A percentile compares a stretch with the other conserved stretches of the same genome.
Conservation (phyloP, 108 stramenopile genomes). For the Hondaea fermentalgiana region DNA sequence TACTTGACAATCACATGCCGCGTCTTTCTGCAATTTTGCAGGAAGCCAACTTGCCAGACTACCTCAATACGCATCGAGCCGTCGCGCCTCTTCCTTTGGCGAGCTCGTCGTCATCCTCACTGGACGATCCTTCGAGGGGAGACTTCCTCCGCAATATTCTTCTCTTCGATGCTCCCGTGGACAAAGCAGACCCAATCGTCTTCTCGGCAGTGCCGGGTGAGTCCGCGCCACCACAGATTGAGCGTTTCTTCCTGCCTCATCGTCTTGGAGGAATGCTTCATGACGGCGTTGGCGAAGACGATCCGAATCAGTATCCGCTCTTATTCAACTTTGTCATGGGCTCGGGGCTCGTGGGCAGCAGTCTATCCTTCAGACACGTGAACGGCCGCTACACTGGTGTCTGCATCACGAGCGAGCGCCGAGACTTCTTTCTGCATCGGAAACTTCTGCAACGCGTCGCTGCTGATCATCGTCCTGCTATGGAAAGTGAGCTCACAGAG, state of each 20-base stretch:
- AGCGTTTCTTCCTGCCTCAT: not conserved
- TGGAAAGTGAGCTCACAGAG: no score
- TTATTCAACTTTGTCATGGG: constrained; percentile 11
- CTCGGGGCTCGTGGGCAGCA: not conserved
- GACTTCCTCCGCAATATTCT: not conserved
- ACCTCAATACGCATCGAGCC: not conserved
- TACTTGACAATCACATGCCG: not conserved
- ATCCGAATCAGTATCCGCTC: not conserved
- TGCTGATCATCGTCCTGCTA: not conserved
- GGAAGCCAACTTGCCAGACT: not conserved
- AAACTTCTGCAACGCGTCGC: not conserved
- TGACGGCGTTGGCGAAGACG: not conserved
- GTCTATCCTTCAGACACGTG: not conserved
- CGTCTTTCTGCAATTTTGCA: not conserved
- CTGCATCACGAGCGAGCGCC: not conserved
- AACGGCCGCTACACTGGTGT: not conserved
- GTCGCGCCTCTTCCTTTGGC: not conserved
- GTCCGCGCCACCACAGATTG: not conserved
- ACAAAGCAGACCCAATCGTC: not conserved
- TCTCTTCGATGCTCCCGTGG: not conserved
- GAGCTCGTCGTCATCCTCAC: not conserved
- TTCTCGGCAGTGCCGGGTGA: not conserved
- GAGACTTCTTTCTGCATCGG: not conserved
- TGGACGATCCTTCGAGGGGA: not conserved
- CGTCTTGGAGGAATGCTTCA: not conserved